Evolutionary conservation across 1,139 yeast genomes (phyloP).

Genomic region (Nakaseomyces delphensis): DNA sequence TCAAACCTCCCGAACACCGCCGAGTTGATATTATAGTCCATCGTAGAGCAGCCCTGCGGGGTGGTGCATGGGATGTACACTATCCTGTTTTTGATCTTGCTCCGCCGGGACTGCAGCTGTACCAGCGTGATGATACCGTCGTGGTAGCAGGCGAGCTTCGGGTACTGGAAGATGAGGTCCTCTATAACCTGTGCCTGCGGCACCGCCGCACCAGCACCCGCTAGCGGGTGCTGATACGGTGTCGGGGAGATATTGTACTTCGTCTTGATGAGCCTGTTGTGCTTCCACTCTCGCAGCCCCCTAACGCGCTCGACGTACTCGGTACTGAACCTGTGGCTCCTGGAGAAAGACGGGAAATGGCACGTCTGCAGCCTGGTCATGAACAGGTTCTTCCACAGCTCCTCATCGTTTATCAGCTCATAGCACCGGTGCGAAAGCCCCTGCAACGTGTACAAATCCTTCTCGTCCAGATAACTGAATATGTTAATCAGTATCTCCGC

Average conservation of each 20-base stretch:
- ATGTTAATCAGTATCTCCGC: constrained; percentile 48
- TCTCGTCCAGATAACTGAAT: constrained; percentile 49
- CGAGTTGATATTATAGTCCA: constrained; percentile 31
- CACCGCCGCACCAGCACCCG: constrained; percentile 14
- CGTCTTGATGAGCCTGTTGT: constrained; percentile 35
- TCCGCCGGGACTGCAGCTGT: constrained; percentile 26
- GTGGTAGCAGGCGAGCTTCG: constrained; percentile 32
- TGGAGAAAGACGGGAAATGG: constrained; percentile 49
- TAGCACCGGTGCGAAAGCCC: constrained; percentile 50
- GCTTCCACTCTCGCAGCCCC: constrained; percentile 44
- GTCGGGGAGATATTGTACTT: constrained; percentile 27
- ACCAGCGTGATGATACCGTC: constrained; percentile 33
- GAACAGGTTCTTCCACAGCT: constrained; percentile 56
- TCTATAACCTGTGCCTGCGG: constrained; percentile 31
- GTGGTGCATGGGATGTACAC: constrained; percentile 34
- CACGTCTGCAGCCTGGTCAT: constrained; percentile 38
- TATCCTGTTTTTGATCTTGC: constrained; percentile 24
- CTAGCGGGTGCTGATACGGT: constrained; percentile 8
- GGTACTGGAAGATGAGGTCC: constrained; percentile 30
- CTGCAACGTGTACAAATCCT: constrained; percentile 42
- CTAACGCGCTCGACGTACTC: constrained; percentile 47
- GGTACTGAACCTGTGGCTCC: constrained; percentile 44
- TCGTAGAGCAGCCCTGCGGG: constrained; percentile 34
- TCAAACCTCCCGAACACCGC: constrained; percentile 41
- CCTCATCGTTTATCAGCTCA: constrained; percentile 45